A percentile compares a stretch with the other conserved stretches of the same genome.
These are phyloP conservation scores for Rutstroemia sp. DNA, from an alignment of 2,329 filamentous ascomycete species.

Conservation along the genomic window DNA sequence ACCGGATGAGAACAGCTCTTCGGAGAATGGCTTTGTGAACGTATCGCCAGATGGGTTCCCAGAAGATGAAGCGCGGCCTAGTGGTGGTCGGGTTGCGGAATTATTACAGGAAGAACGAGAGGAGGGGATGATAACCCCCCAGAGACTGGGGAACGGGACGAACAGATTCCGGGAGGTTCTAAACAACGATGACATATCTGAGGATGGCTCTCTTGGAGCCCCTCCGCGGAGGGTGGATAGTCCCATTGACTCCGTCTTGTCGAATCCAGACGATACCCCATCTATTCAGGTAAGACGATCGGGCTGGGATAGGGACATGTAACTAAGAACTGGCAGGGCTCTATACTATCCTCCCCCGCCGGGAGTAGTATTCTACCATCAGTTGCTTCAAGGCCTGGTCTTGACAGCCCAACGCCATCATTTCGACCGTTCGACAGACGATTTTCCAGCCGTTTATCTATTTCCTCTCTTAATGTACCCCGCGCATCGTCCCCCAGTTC, in stretches of 20 bases:
- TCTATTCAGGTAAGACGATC: constrained; percentile 61
- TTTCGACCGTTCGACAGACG: constrained; percentile 90
- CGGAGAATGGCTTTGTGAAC: constrained; percentile 26
- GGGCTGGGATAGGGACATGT: background rate
- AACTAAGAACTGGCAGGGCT: constrained; percentile 40
- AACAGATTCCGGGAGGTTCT: constrained; percentile 26
- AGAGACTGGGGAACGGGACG: constrained; percentile 31
- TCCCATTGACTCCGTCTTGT: constrained; percentile 60
- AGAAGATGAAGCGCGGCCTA: constrained; percentile 31
- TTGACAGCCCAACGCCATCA: constrained; percentile 68
- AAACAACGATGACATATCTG: constrained; percentile 39
- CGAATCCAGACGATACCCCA: constrained; percentile 75
- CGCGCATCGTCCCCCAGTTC: constrained; percentile 66
- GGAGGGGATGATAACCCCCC: constrained; percentile 16
- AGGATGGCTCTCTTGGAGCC: constrained; percentile 47
- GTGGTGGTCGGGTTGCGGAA: constrained; percentile 20
- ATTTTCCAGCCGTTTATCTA: constrained; percentile 75
- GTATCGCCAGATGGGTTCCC: background rate
- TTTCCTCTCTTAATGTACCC: constrained; percentile 52
- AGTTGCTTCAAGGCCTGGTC: constrained; percentile 56
- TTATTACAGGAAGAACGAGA: constrained; percentile 26
- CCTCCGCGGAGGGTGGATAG: constrained; percentile 53
- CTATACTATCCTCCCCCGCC: constrained; percentile 58
- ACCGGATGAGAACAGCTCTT: constrained; percentile 42
- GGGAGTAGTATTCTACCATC: constrained; percentile 67